phyloP scores from a whole-genome alignment of 1,284 basidiomycete species.

The Schizopora paradoxa region DNA sequence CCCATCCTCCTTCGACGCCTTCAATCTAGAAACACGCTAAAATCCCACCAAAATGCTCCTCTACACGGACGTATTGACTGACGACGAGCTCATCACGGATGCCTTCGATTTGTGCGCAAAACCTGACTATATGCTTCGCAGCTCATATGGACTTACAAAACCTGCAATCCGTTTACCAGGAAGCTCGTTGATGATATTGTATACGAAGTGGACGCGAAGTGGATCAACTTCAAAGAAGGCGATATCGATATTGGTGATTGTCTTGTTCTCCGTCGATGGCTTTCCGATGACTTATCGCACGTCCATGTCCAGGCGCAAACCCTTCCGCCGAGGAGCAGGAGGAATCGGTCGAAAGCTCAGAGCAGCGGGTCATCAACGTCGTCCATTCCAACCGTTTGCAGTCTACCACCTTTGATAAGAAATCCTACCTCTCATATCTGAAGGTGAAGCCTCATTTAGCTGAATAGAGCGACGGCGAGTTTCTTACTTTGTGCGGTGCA shows the following conservation, averaged over 20 bases:
- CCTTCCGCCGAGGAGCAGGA: constrained; percentile 87
- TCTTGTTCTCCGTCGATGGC: neutral
- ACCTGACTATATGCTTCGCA: constrained; percentile 7
- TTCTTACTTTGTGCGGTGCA: constrained; percentile 24
- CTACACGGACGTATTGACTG: constrained; percentile 69
- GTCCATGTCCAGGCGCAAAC: constrained; percentile 63
- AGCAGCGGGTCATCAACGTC: constrained; percentile 87
- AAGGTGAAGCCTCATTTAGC: constrained; percentile 52
- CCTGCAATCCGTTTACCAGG: constrained; percentile 37
- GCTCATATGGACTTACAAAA: neutral
- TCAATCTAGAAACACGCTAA: constrained; percentile 21
- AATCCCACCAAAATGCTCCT: constrained; percentile 72
- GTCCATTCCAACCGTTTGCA: constrained; percentile 91
- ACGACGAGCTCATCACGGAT: constrained; percentile 95
- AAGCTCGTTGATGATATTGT: constrained; percentile 81
- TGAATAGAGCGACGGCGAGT: neutral
- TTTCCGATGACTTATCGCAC: constrained; percentile 11
- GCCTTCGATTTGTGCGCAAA: constrained; percentile 75
- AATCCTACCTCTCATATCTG: constrained; percentile 79
- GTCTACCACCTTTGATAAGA: constrained; percentile 87
- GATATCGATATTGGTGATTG: constrained; percentile 90
- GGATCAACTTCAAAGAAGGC: constrained; percentile 75
- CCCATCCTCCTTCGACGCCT: constrained; percentile 17
- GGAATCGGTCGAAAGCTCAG: constrained; percentile 74
- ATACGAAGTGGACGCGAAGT: constrained; percentile 84